A percentile compares a stretch with the other conserved stretches of the same genome.
Conservation (phyloP, 495 filamentous ascomycete species). For the Penicillium samsonianum region DNA sequence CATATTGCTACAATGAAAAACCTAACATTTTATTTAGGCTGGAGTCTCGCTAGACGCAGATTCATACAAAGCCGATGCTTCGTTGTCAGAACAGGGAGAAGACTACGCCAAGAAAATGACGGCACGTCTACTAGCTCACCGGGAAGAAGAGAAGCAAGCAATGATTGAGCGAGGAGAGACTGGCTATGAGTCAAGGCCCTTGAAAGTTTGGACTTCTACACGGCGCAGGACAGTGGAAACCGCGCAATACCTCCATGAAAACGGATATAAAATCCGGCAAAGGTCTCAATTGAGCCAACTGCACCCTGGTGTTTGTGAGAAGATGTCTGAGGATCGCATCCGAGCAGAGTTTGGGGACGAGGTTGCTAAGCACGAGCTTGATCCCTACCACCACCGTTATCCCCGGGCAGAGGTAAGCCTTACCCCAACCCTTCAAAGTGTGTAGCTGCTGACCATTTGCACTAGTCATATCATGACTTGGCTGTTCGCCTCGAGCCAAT, state of each 20-base stretch:
- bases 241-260: conserved; percentile 71
- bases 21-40: conserved; percentile 36
- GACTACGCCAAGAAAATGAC: conserved; percentile 89
- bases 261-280: conserved; percentile 83
- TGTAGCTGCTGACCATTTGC: conserved; percentile 14
- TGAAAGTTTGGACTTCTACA: conserved; percentile 94
- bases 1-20: background rate
- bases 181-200: conserved; percentile 68
- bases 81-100: conserved; percentile 75
- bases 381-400: conserved; percentile 97
- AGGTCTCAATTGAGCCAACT: conserved; percentile 94
- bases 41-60: conserved; percentile 74
- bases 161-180: conserved; percentile 67
- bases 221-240: conserved; percentile 88
- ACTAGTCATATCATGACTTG: conserved; percentile 93
- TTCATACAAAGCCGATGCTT: conserved; percentile 86
- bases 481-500: conserved; percentile 98
- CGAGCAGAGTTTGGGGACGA: conserved; percentile 82
- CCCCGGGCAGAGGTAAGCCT: conserved; percentile 83
- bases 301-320: conserved; percentile 94
- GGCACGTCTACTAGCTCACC: conserved; percentile 76
- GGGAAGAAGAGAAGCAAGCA: conserved; percentile 74
- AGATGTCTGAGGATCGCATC: conserved; percentile 80
- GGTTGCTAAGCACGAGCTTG: conserved; percentile 85
- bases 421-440: background rate